Conservation (phyloP, 192 early-diverging fungal genomes). For the Tieghemiomyces parasiticus region DNA sequence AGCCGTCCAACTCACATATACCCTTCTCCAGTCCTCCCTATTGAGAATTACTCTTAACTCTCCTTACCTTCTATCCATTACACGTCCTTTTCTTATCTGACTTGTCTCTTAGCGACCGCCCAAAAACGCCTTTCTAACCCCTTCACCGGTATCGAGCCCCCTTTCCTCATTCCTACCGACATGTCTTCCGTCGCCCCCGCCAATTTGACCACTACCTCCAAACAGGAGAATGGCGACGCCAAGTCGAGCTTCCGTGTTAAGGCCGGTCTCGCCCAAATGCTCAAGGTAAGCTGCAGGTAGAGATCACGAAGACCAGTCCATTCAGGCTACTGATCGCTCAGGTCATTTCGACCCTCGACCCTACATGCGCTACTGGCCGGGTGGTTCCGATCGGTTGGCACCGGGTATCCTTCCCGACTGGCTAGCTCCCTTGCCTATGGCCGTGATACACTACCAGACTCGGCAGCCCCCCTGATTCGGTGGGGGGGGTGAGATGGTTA, state of each 20-base stretch:
- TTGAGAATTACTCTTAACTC: too few species aligned
- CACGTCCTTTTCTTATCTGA: too few species aligned
- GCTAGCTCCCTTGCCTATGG: neutral
- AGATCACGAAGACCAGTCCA: too few species aligned
- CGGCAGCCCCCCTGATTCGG: too few species aligned
- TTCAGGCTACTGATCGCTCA: neutral
- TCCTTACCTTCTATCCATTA: too few species aligned
- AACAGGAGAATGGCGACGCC: conserved; percentile 9
- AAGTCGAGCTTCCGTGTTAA: conserved; percentile 66
- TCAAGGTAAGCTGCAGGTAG: conserved; percentile 84
- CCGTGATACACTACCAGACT: neutral
- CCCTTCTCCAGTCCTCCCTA: too few species aligned
- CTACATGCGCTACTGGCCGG: neutral
- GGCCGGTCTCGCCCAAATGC: conserved; percentile 92
- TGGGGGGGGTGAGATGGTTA: too few species aligned
- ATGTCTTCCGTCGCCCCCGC: conserved; percentile 35
- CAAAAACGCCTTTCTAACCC: too few species aligned
- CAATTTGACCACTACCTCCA: conserved; percentile 33
- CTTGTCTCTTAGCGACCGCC: too few species aligned
- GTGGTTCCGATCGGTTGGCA: neutral
- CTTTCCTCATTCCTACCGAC: neutral
- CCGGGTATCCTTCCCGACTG: neutral
- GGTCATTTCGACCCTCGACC: neutral
- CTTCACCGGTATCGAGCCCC: neutral
- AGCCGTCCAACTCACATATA: too few species aligned